phyloP scores from a whole-genome alignment of 306 rosid genomes.

The Carpinus fangiana region DNA sequence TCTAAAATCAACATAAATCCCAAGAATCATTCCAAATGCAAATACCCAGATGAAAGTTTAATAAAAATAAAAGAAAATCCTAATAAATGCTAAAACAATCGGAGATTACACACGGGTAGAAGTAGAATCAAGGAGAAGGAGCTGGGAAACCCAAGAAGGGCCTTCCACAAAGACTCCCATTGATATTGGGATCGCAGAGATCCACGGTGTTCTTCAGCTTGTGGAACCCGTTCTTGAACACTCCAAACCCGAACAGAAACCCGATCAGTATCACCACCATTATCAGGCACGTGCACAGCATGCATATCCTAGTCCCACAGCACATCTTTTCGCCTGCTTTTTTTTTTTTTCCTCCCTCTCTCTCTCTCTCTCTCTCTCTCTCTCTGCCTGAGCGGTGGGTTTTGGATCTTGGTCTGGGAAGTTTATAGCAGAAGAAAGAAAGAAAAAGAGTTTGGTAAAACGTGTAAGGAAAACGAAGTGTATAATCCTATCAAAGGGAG shows the following conservation, averaged over 20 bases:
- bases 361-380: neutral
- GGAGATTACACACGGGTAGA: no score
- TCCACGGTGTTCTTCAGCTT: conserved; percentile 53
- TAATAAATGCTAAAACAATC: conserved; percentile 9
- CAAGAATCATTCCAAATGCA: conserved; percentile 17
- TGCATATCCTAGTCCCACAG: conserved; percentile 53
- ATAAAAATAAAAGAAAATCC: neutral
- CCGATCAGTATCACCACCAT: conserved; percentile 55
- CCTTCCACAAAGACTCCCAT: conserved; percentile 41
- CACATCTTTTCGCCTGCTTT: conserved; percentile 41
- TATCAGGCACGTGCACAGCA: conserved; percentile 66
- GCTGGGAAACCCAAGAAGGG: conserved; percentile 52
- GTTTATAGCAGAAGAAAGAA: neutral
- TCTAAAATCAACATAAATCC: neutral
- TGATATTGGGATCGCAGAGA: conserved; percentile 42
- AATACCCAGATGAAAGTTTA: conserved; percentile 15
- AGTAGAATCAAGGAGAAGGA: conserved; percentile 31
- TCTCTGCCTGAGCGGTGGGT: conserved; percentile 3
- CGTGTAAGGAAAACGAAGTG: neutral
- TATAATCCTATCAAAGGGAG: conserved; percentile 21
- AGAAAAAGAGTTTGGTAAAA: neutral
- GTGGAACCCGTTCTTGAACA: conserved; percentile 76
- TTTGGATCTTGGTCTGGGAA: conserved; percentile 1
- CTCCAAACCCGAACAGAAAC: conserved; percentile 70
- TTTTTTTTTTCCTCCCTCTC: neutral